Base-by-base conservation (phyloP, 176 grass and related monocot species). In the Avena eriantha region DNA sequence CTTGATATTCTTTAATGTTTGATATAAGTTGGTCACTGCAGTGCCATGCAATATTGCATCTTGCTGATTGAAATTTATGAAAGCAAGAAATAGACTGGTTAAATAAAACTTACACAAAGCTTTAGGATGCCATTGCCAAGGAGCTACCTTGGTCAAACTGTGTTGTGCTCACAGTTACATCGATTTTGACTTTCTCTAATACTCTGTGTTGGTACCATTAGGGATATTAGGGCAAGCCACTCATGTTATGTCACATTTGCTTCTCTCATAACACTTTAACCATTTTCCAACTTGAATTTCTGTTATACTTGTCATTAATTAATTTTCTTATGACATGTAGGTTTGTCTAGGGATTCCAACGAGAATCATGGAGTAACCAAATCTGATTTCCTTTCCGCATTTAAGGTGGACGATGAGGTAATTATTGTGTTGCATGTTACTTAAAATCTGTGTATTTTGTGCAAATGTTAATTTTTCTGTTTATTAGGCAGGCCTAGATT, bases 401-500 rank as follows among this genome's bases (percentile, higher is more conserved):
- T 88, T 90, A 65, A 39, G 70, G 54, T 80, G 22, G 55, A 82
- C 72, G 74, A 61, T 53, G 80, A 94, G 88, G 90, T 95, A 81
- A 87, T 82, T 64, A 78, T 48, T 77, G 45, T 91, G 50, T 84
- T 78, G 23, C 67, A 21, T 84, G 13, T 24, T 51, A 53, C 70
- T 76, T 57, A 85, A 73, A 80, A 68, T 86, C 16, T 72, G 58
- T 70, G 45, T 86, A 64, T 69, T 50, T 2, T 90, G 45, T 66
- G 41, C 80, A 84, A 89, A 21, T n/a, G 49, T 70, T 93, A 85
- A 87, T 78, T 85, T 83, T 89, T 90, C 29, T 80, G 76, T 92
- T 75, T 66, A 84, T 92, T 86, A 98, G 96, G 76, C 69, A 98
- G 93, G 77, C 69, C 26, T 73, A 82, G 53, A 61, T 69, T 77